Evolutionary conservation across 2,329 filamentous ascomycete species (phyloP), one percentile per base, ranked within the genome.

Genomic region (Aspergillus flavus): DNA sequence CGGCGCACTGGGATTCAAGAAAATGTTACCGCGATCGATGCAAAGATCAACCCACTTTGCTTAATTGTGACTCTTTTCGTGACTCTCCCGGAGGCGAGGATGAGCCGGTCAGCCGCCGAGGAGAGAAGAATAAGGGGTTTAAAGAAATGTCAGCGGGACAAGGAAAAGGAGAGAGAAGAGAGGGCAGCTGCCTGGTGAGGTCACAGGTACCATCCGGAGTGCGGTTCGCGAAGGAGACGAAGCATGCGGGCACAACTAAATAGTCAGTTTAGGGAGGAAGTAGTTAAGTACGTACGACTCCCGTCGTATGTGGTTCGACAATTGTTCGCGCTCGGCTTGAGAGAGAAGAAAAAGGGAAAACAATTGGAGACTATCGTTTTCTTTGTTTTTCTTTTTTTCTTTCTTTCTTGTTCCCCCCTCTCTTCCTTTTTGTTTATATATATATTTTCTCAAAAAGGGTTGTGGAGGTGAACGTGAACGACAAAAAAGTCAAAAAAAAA

Each of bases 151-250:
- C 73, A 75, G 71, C 71, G 71, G 16, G 73, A 68, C 66, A 60
- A 67, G 58, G 64, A 63, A 65, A 63, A 55, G 62, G 64, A 63
- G 62, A 54, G 58, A 59, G 54, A 59, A 69, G 69, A 72, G 71
- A 70, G 26, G 28, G 72, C 73, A 75, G 73, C 73, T 76, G 75
- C 69, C 73, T 73, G 66, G 71, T 65, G 63, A 69, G 66, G 68
- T 73, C 74, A 74, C 73, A 73, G 69, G 70, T 67, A 71, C 70
- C 71, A 72, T 73, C 52, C 52, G 34, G 52, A 55, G 52, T 28
- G 66, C 67, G 66, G 58, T 61, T 64, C 52, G 58, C 63, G 61
- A 63, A 62, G 36, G 55, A 64, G 58, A 58, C 58, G 66, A 64
- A 64, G 67, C 68, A 69, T 70, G 67, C 65, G 68, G 63, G 62